Percentiles rank a stretch among this genome's conserved stretches.
Conservation (phyloP, 2,329 filamentous ascomycete genomes). For the Aspergillus brunneoviolaceus region DNA sequence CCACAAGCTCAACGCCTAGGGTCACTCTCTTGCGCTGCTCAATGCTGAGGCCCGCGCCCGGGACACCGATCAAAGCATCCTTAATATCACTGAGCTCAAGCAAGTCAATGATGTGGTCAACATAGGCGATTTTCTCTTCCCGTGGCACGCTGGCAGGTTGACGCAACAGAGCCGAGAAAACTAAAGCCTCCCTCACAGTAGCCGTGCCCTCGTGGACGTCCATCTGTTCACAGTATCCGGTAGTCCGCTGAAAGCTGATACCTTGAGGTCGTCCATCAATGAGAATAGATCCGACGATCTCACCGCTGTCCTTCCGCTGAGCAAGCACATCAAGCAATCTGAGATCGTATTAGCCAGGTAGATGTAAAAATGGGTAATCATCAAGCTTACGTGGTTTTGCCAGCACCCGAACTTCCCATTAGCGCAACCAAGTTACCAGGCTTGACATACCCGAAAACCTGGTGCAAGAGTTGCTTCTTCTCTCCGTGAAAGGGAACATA, state of each 20-base stretch:
- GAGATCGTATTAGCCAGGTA: background rate
- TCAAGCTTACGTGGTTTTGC: constrained; percentile 42
- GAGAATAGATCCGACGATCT: constrained; percentile 43
- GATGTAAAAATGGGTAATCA: background rate
- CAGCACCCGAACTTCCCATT: constrained; percentile 79
- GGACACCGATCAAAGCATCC: constrained; percentile 59
- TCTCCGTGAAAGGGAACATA: constrained; percentile 49
- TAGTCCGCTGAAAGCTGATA: constrained; percentile 50
- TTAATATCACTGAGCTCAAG: constrained; percentile 65
- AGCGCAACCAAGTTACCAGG: constrained; percentile 74
- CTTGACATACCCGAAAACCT: constrained; percentile 69
- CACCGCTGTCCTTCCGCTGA: constrained; percentile 45
- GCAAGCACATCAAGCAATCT: constrained; percentile 47
- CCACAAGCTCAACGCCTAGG: constrained; percentile 59
- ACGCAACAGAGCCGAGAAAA: constrained; percentile 63
- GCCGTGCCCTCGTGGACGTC: constrained; percentile 64
- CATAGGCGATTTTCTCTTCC: constrained; percentile 63
- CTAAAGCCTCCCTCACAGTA: constrained; percentile 63
- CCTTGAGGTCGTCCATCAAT: constrained; percentile 45
- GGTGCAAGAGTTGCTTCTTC: constrained; percentile 53
- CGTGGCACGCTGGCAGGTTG: constrained; percentile 55
- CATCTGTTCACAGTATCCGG: constrained; percentile 59
- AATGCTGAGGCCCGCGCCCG: constrained; percentile 61
- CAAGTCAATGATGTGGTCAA: constrained; percentile 63
- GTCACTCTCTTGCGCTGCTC: constrained; percentile 66